These are phyloP conservation scores for Chlorencoelia australis DNA, from an alignment of 2,329 filamentous ascomycete species.

Conservation along the genomic window DNA sequence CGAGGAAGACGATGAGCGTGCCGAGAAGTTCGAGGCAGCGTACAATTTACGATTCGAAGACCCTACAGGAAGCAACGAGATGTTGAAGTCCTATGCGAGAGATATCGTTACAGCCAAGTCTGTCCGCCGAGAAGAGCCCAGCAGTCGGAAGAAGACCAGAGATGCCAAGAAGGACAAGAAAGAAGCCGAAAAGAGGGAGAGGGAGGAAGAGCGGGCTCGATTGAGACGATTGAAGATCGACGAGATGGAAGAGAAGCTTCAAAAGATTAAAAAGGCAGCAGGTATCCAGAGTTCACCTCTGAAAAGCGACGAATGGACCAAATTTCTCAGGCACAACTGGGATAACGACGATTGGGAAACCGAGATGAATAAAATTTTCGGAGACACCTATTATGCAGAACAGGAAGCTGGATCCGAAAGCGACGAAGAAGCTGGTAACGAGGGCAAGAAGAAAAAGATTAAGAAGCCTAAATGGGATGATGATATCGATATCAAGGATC, in stretches of 20 bases:
- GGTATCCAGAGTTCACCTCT: conserved; percentile 60
- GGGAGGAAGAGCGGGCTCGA: conserved; percentile 71
- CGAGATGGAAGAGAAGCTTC: conserved; percentile 77
- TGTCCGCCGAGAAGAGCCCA: conserved; percentile 75
- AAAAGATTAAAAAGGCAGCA: conserved; percentile 81
- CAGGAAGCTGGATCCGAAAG: conserved; percentile 53
- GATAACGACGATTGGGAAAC: conserved; percentile 83
- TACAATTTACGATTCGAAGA: conserved; percentile 97
- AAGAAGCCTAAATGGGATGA: conserved; percentile 93
- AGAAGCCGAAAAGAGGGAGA: conserved; percentile 66
- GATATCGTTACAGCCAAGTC: conserved; percentile 73
- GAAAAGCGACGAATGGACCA: conserved; percentile 71
- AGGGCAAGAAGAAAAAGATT: conserved; percentile 45
- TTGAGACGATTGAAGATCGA: conserved; percentile 83
- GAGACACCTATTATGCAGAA: conserved; percentile 80
- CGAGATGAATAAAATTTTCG: conserved; percentile 82
- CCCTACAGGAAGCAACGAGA: conserved; percentile 77
- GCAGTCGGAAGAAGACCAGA: conserved; percentile 63
- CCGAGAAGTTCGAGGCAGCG: conserved; percentile 81
- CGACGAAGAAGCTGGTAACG: conserved; percentile 38
- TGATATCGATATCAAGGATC: conserved; percentile 92
- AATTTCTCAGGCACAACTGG: conserved; percentile 79
- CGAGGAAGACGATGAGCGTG: conserved; percentile 56
- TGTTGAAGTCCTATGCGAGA: conserved; percentile 79
- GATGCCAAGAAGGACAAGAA: conserved; percentile 69